phyloP scores from a whole-genome alignment of 2,329 filamentous ascomycete species.

The Trichothecium sympodiale region DNA sequence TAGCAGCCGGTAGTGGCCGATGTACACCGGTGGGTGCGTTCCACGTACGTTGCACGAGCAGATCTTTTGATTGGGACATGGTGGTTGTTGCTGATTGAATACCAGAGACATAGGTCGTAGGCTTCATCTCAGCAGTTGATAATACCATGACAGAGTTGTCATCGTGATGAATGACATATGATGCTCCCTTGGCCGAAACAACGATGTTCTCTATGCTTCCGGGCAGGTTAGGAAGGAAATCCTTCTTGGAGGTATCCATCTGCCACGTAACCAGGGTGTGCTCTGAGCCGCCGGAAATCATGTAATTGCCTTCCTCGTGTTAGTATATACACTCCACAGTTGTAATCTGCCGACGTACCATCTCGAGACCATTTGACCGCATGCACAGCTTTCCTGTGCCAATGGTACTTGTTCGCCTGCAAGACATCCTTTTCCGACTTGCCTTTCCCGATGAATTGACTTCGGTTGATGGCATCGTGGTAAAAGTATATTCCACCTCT shows the following conservation, averaged over 20 bases:
- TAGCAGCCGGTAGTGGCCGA: conserved; percentile 44
- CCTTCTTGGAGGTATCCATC: conserved; percentile 70
- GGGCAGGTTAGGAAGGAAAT: conserved; percentile 82
- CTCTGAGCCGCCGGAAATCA: conserved; percentile 87
- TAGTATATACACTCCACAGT: conserved; percentile 12
- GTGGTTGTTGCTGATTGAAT: conserved; percentile 57
- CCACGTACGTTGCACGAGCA: conserved; percentile 41
- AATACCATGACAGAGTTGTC: conserved; percentile 89
- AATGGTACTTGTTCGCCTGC: conserved; percentile 64
- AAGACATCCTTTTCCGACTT: conserved; percentile 35
- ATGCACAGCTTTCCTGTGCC: conserved; percentile 79
- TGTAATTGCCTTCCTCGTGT: conserved; percentile 61
- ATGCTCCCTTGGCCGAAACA: conserved; percentile 67
- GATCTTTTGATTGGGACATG: conserved; percentile 37
- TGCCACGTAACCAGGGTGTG: conserved; percentile 90
- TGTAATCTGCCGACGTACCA: conserved; percentile 40
- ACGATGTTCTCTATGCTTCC: conserved; percentile 76
- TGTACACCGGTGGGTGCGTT: conserved; percentile 29
- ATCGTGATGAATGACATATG: conserved; percentile 75
- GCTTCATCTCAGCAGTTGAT: conserved; percentile 79
- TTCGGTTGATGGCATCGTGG: conserved; percentile 55
- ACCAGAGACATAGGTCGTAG: conserved; percentile 73
- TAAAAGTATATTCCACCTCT: conserved; percentile 75
- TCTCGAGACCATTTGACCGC: conserved; percentile 86
- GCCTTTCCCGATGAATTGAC: conserved; percentile 32